Evolutionary conservation across 1,139 yeast genomes (phyloP), one percentile per base, ranked within the genome.

Genomic region (Geotrichum citri-aurantii): DNA sequence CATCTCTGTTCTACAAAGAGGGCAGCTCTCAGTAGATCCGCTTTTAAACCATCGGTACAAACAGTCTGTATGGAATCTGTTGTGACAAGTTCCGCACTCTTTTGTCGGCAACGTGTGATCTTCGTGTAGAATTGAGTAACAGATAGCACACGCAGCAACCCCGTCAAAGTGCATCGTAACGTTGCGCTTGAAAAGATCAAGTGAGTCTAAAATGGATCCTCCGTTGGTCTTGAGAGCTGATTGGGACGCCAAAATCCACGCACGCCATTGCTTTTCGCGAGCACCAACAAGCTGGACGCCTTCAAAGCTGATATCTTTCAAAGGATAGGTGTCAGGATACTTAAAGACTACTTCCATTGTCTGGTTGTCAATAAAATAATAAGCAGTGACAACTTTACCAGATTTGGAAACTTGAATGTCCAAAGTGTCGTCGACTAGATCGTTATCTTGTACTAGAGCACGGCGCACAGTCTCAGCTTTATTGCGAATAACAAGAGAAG

Each of bases 11-110:
- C 99, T 85, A 75, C 99, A 93, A 68, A 93, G 77, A 49, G 99
- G 99, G 77, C 99, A 93, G 1, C 96, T 86, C 65, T 90, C 86
- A 59, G 88, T 81, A 51, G 95, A 95, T 19, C 96, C 89, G 66
- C 96, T 90, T 77, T 90, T 89, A 75, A 93, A 93, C 99, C 99
- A 93, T 71, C 92, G 88, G 78, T 90, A 92, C 59, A 93, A 78
- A 78, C 99, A 93, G 11, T 95, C 96, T n/a, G 97, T 86, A 71
- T 93, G 99, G 78, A 92, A 93, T 72, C 87, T 89, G 76, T 95
- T 92, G 68, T 84, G 84, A 78, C 99, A 93, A 0, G 97, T 91
- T 14, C 86, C 79, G 74, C 99, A 93, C 5, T 81, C 81, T 74
- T 91, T 92, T 44, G 90, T 83, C 4, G 99, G 99, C 62, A 93